These are phyloP conservation scores for Firmiana major DNA, from an alignment of 345 rosid species.

Conservation along the genomic window DNA sequence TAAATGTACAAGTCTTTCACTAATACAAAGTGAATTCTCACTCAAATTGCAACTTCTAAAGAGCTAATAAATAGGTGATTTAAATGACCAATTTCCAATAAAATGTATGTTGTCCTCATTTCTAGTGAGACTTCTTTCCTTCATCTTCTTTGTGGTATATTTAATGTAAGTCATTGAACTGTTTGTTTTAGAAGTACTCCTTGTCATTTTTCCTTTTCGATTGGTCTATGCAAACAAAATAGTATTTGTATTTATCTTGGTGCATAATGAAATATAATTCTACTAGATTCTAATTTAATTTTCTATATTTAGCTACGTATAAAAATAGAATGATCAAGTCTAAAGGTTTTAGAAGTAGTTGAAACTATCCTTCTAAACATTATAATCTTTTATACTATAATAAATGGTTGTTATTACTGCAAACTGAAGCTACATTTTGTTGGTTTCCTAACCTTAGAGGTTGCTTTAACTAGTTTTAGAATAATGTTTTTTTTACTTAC, in stretches of 20 bases:
- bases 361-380: background rate
- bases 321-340: background rate
- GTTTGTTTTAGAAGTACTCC: background rate
- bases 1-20: too few species aligned
- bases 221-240: background rate
- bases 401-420: background rate
- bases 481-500: too few species aligned
- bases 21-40: too few species aligned
- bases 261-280: background rate
- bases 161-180: background rate
- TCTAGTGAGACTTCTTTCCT: slow-evolving; percentile 59
- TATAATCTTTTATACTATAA: background rate
- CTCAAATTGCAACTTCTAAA: too few species aligned
- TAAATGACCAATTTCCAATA: slow-evolving; percentile 12
- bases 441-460: background rate
- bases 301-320: background rate
- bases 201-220: background rate
- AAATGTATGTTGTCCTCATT: slow-evolving; percentile 70
- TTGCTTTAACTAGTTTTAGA: background rate
- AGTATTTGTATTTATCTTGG: background rate
- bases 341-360: background rate
- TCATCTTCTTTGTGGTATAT: slow-evolving; percentile 15
- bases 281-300: background rate
- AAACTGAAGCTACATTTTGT: background rate
- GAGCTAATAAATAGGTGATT: too few species aligned